phyloP scores from a whole-genome alignment of 2,329 filamentous ascomycete genomes.

The Trichoderma arundinaceum region DNA sequence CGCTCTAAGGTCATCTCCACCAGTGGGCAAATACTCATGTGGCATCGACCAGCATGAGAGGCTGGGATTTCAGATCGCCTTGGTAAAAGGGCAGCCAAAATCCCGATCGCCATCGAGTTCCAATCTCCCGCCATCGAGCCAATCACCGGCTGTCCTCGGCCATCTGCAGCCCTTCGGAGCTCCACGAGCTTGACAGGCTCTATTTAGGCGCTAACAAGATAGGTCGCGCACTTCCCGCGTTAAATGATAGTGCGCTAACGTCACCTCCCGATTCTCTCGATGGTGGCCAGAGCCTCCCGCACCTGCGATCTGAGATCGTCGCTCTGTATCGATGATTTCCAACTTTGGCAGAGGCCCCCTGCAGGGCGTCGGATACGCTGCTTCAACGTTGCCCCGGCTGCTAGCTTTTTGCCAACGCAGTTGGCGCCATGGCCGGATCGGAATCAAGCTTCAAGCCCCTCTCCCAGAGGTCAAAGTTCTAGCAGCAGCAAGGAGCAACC shows the following conservation, averaged over 20 bases:
- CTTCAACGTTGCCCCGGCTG: not conserved
- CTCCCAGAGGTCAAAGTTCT: not conserved
- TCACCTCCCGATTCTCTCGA: constrained; percentile 6
- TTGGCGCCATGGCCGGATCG: constrained; percentile 21
- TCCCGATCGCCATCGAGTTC: constrained; percentile 26
- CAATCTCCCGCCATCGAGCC: constrained; percentile 25
- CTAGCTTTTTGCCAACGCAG: constrained; percentile 2
- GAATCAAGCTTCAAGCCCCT: constrained; percentile 1
- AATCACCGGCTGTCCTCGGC: constrained; percentile 17
- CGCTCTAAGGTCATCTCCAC: not conserved
- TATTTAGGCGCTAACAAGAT: constrained; percentile 7
- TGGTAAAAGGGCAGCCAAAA: not conserved
- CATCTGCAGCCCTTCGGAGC: not conserved
- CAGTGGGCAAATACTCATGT: not conserved
- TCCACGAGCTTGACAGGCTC: constrained; percentile 3
- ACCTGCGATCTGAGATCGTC: constrained; percentile 22
- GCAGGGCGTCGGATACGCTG: constrained; percentile 3
- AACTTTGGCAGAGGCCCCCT: not conserved
- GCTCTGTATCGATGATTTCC: constrained; percentile 19
- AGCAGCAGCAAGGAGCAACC: constrained; percentile 2
- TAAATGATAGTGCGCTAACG: constrained; percentile 25
- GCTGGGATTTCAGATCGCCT: constrained; percentile 24
- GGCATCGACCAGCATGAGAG: constrained; percentile 9
- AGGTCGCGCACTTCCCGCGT: not conserved
- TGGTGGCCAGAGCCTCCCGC: constrained; percentile 16